Conservation (phyloP, 2,329 filamentous ascomycete genomes). For the Apiospora marii region DNA sequence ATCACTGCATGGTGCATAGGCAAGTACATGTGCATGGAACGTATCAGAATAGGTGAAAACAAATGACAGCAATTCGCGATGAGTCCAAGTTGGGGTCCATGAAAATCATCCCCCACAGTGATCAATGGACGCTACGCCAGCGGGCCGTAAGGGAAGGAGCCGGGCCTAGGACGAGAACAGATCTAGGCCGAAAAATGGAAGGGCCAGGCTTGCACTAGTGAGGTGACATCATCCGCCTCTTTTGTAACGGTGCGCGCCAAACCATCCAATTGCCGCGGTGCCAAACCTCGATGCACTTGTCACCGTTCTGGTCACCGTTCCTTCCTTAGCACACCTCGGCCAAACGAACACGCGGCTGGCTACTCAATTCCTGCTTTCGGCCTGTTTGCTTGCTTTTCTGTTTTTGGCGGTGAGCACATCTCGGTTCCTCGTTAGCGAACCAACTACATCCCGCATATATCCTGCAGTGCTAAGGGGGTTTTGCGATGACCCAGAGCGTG, state of each 20-base stretch:
- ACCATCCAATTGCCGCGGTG: constrained; percentile 4
- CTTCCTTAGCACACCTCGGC: background rate
- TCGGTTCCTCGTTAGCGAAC: background rate
- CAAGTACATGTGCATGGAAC: background rate
- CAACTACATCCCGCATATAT: constrained; percentile 1
- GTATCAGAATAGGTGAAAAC: background rate
- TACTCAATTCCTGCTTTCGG: background rate
- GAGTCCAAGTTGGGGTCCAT: background rate
- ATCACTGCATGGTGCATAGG: background rate
- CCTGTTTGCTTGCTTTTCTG: background rate
- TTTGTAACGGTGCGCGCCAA: constrained; percentile 8
- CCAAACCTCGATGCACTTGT: background rate
- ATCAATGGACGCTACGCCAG: background rate
- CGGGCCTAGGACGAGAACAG: constrained; percentile 2
- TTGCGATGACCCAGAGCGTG: constrained; percentile 15
- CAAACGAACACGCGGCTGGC: background rate
- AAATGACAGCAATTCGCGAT: background rate
- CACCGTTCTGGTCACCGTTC: too few relatives aligned
- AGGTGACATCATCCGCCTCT: constrained; percentile 19
- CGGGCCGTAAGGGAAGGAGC: constrained; percentile 10
- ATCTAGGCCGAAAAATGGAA: background rate
- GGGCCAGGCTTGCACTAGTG: background rate
- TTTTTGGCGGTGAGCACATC: background rate
- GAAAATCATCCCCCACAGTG: background rate
- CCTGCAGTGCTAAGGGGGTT: constrained; percentile 10